Percentiles rank a stretch among this genome's conserved stretches.
Conservation (phyloP, 2,329 filamentous ascomycete genomes). For the Colletotrichum sp. region DNA sequence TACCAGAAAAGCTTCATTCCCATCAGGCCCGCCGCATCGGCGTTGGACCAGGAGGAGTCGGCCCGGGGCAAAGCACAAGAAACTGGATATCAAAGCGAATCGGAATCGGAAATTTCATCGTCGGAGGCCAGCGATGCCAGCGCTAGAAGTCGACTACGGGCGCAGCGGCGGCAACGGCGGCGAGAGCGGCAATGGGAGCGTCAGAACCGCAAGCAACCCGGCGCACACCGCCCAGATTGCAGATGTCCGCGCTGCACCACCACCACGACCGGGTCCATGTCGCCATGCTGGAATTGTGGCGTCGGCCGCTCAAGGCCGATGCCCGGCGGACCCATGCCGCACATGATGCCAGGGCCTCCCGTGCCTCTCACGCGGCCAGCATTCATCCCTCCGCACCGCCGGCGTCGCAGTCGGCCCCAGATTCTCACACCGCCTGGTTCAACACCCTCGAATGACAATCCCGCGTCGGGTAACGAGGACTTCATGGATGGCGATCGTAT, state of each 20-base stretch:
- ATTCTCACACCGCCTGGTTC: conserved; percentile 16
- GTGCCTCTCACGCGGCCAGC: conserved; percentile 1
- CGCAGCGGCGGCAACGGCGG: conserved; percentile 37
- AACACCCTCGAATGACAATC: conserved; percentile 5
- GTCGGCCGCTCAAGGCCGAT: conserved; percentile 34
- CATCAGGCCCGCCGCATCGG: conserved; percentile 46
- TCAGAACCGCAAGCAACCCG: conserved; percentile 47
- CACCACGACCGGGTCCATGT: conserved; percentile 27
- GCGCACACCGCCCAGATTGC: conserved; percentile 49
- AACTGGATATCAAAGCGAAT: conserved; percentile 33
- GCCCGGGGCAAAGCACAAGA: conserved; percentile 50
- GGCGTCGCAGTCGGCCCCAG: conserved; percentile 14
- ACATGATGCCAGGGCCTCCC: conserved; percentile 6
- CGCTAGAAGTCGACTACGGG: conserved; percentile 34
- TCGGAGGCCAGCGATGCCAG: conserved; percentile 41
- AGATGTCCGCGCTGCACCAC: conserved; percentile 44
- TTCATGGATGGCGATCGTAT: conserved; percentile 37
- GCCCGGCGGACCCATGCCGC: conserved; percentile 27
- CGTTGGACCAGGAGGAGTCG: conserved; percentile 39
- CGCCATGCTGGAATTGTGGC: conserved; percentile 48
- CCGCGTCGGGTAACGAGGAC: conserved; percentile 20
- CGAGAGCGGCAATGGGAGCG: conserved; percentile 41
- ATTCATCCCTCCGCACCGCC: conserved; percentile 15
- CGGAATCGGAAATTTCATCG: conserved; percentile 36
- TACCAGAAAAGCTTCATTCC: conserved; percentile 54